Conservation (phyloP, 305 asterid genomes). For the Striga hermonthica region DNA sequence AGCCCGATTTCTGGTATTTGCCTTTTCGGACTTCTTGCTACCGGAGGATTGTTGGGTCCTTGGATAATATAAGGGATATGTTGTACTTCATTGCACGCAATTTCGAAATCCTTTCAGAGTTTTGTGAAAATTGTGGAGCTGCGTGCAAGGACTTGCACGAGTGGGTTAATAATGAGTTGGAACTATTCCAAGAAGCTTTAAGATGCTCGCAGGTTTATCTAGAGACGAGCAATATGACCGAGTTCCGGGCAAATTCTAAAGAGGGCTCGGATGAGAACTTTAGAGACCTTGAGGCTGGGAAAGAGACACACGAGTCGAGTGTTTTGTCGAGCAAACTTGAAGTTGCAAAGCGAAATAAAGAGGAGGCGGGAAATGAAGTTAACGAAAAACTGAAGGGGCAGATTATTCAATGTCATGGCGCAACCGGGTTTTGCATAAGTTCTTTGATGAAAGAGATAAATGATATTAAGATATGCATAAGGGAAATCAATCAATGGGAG, state of each 20-base stretch:
- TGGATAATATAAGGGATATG: conserved; percentile 42
- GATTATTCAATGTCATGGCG: conserved; percentile 32
- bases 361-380: conserved; percentile 34
- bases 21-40: conserved; percentile 58
- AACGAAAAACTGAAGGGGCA: conserved; percentile 29
- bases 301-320: conserved; percentile 8
- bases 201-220: conserved; percentile 34
- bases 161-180: conserved; percentile 37
- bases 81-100: conserved; percentile 43
- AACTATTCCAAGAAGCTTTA: conserved; percentile 38
- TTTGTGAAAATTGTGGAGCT: conserved; percentile 24
- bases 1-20: conserved; percentile 72
- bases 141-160: conserved; percentile 42
- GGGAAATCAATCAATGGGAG: conserved; percentile 49
- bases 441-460: conserved; percentile 45
- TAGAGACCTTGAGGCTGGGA: conserved; percentile 50
- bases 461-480: conserved; percentile 30
- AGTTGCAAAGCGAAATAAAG: conserved; percentile 18
- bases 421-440: conserved; percentile 52
- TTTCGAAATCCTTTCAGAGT: conserved; percentile 39
- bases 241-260: conserved; percentile 31
- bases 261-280: conserved; percentile 28
- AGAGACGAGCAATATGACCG: conserved; percentile 28
- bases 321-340: conserved; percentile 24
- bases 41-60: conserved; percentile 45